Evolutionary conservation across 2,329 filamentous ascomycete species (phyloP).

Genomic region (Diaporthe sp.): DNA sequence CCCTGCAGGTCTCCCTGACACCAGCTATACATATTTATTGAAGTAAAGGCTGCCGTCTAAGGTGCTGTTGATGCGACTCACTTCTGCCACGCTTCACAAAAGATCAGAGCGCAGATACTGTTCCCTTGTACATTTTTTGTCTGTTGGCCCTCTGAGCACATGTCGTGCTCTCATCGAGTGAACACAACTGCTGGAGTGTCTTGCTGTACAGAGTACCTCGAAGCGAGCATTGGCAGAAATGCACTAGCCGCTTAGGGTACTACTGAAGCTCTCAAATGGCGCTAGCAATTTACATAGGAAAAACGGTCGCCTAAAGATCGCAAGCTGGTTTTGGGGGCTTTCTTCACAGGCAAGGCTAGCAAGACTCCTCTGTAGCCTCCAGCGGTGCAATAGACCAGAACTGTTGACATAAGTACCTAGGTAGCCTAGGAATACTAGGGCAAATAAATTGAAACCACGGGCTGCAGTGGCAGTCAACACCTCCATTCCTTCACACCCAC

Average conservation of each 20-base stretch:
- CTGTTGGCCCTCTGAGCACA: not conserved
- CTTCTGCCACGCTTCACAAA: not conserved
- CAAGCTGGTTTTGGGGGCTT: not conserved
- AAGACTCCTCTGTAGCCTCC: not conserved
- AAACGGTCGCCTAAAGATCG: not conserved
- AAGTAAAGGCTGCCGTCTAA: not conserved
- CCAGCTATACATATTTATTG: not conserved
- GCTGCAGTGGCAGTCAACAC: not conserved
- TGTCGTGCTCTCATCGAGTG: not conserved
- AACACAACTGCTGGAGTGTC: not conserved
- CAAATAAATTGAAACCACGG: not conserved
- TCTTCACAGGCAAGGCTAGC: not conserved
- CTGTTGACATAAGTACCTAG: not conserved
- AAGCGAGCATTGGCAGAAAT: fast-evolving
- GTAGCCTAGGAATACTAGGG: not conserved
- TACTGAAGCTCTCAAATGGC: not conserved
- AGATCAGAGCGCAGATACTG: not conserved
- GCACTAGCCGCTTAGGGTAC: not conserved
- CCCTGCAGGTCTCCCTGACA: not conserved
- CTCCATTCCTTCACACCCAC: too few species aligned
- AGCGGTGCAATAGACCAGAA: not conserved
- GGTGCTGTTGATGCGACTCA: not conserved
- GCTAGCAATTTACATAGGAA: not conserved
- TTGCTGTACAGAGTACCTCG: not conserved
- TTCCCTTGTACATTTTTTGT: not conserved